Base-by-base conservation (phyloP, 2,329 filamentous ascomycete genomes). In the Periconia digitata region DNA sequence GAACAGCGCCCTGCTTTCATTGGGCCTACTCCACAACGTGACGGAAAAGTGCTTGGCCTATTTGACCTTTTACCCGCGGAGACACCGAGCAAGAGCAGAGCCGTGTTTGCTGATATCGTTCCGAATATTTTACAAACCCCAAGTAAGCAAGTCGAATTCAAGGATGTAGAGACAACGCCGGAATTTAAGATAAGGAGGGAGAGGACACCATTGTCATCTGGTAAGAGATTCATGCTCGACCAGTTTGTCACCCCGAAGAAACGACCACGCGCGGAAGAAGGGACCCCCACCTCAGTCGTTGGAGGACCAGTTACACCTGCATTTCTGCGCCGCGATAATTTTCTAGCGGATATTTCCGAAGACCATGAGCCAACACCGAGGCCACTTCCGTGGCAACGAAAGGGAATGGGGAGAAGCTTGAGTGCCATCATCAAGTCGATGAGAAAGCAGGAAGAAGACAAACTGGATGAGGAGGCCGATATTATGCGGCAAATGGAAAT, bases 1-100 rank as follows among this genome's bases (percentile, higher is more conserved):
- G 64, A 64, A 18, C 61, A 68, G 53, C 63, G 63, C 6, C 67
- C 66, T 38, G 46, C 55, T 8, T 55, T 69, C 36, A 81, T 94
- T 51, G 88, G 87, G 2, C 89, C 89, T 1, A 94, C 89, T 12
- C 89, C 89, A 3, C 89, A 92, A 62, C 84, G 85, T 52, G 87
- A 92, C 66, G 89, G 89, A 22, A 82, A 83, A 17, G 85, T 91
- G 1, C 76, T 94, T 2, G 88, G 89, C 4, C 73, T 94, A 16
- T 94, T 94, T 64, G 89, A 92, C 63, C 72, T 87, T 10, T 73
- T 90, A 7, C 79, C 81, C 1, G 79, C 79, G 5, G 79, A 74
- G 42, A 76, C 72, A 23, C 72, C 72, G 6, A 72, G 66, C 46
- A 72, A 67, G 59, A 50, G 51, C 38, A 59, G 64, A 29, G 63